Percentiles rank a stretch among this genome's conserved stretches.
Evolutionary conservation across 768 basidiomycete genomes (phyloP).

Genomic region (Pulveroboletus sp.): DNA sequence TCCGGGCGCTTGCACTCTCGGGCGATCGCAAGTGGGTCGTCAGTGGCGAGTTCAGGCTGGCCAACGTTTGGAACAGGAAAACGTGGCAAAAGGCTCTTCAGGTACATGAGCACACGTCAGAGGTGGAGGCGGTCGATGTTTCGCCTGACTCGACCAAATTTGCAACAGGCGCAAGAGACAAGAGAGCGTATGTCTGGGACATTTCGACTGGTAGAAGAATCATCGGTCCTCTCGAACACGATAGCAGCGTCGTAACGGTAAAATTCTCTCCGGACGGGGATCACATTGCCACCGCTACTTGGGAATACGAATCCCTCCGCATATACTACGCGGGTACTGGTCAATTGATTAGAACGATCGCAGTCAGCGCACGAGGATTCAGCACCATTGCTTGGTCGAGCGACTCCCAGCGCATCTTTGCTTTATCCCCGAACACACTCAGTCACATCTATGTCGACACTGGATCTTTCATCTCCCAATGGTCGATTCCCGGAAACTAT

Average conservation of each 20-base stretch:
- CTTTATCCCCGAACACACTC: not conserved
- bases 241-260: not conserved
- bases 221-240: slow-evolving; percentile 6
- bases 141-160: slow-evolving; percentile 5
- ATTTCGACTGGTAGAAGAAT: not conserved
- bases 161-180: not conserved
- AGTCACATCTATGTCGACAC: not conserved
- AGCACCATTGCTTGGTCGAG: not conserved
- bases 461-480: not conserved
- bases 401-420: not conserved
- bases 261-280: slow-evolving; percentile 5
- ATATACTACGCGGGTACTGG: not conserved
- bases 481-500: not conserved
- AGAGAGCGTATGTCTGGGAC: slow-evolving; percentile 1
- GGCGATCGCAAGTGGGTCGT: not conserved
- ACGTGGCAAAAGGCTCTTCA: not conserved
- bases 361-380: not conserved
- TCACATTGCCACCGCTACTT: not conserved
- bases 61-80: not conserved
- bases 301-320: not conserved
- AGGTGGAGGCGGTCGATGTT: not conserved
- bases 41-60: not conserved
- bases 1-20: not conserved
- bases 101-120: not conserved
- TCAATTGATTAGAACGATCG: not conserved